Percentiles rank a stretch among this genome's conserved stretches.
Evolutionary conservation across 179 eudicot genomes (phyloP).

Genomic region (Spinacia oleracea): DNA sequence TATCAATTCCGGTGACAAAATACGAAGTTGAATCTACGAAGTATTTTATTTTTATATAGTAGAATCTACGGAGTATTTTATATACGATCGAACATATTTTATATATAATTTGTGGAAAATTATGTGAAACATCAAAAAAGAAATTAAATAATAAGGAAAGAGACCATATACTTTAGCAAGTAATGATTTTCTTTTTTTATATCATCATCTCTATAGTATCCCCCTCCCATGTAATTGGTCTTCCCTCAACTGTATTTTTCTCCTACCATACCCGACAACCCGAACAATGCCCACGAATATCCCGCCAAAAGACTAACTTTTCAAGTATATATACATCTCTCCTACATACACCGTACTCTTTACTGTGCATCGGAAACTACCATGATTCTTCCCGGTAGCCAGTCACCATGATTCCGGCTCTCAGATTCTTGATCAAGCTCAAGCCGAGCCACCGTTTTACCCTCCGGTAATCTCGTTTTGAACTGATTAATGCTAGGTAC

Average conservation of each 20-base stretch:
- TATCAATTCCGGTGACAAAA: constrained; percentile 22
- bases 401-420: constrained; percentile 46
- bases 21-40: too few relatives aligned
- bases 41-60: too few relatives aligned
- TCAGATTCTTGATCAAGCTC: constrained; percentile 44
- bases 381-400: constrained; percentile 61
- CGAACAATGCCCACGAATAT: constrained; percentile 23
- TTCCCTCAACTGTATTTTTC: constrained; percentile 35
- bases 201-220: constrained; percentile 25
- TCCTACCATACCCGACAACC: constrained; percentile 31
- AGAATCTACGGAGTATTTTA: not conserved
- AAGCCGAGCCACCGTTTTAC: constrained; percentile 42
- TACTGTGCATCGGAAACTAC: constrained; percentile 35
- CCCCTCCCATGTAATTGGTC: constrained; percentile 18
- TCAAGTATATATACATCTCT: constrained; percentile 38
- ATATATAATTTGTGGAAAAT: not conserved
- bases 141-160: constrained; percentile 31
- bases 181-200: constrained; percentile 16
- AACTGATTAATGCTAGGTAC: constrained; percentile 64
- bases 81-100: constrained; percentile 1
- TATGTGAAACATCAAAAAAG: constrained; percentile 6
- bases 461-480: constrained; percentile 36
- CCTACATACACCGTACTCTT: constrained; percentile 25
- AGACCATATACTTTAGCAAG: constrained; percentile 22
- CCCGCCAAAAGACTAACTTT: constrained; percentile 40